phyloP scores from a whole-genome alignment of 2,329 filamentous ascomycete species.

The Trichoderma gracile region DNA sequence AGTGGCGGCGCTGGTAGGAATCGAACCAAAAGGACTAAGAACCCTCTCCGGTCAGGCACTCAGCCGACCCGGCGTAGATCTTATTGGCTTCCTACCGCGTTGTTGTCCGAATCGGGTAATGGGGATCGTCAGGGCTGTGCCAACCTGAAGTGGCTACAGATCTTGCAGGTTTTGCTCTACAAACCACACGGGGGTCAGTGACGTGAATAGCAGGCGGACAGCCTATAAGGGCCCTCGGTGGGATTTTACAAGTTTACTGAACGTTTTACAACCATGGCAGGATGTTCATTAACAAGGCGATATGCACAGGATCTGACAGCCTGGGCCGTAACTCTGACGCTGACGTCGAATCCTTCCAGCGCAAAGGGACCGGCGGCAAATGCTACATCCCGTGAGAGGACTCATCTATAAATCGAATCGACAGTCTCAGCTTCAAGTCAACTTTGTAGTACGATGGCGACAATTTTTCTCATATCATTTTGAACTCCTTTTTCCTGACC shows the following conservation, averaged over 20 bases:
- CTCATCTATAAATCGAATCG: background rate
- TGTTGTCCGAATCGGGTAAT: conserved; percentile 7
- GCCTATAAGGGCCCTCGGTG: background rate
- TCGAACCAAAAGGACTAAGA: too few relatives aligned
- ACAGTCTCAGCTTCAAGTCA: background rate
- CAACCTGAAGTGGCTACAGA: background rate
- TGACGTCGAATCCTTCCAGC: background rate
- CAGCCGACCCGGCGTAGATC: background rate
- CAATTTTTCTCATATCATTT: background rate
- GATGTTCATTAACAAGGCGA: background rate
- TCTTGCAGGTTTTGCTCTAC: background rate
- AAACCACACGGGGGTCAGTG: background rate
- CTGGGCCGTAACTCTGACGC: background rate
- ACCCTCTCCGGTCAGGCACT: background rate
- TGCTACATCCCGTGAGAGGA: background rate
- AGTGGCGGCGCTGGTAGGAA: too few relatives aligned
- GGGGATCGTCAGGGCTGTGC: background rate
- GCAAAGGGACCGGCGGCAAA: background rate
- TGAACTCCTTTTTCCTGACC: too few relatives aligned
- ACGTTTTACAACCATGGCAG: background rate
- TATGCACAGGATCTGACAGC: background rate
- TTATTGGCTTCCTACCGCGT: conserved; percentile 1
- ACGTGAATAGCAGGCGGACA: background rate
- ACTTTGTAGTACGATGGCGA: background rate
- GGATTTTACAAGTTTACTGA: background rate